Base-by-base conservation (phyloP, 345 rosid genomes). In the Rhizophora apiculata region DNA sequence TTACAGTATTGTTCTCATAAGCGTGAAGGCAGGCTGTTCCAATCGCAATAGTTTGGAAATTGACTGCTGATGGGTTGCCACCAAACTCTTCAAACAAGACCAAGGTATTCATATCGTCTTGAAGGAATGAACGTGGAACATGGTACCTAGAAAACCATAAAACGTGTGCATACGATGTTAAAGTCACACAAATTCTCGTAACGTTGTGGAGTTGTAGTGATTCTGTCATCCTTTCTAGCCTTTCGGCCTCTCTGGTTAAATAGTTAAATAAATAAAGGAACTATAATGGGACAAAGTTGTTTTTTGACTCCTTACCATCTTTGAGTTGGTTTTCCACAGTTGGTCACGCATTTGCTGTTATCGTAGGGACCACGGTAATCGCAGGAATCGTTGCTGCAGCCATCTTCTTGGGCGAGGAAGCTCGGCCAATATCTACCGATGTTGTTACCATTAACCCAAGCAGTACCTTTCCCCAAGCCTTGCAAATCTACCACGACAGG, bases 391-490 rank as follows among this genome's bases (percentile, higher is more conserved):
- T 6, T 22, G 26, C 32, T 22, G 20, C 62, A 70, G 3, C 67
- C 73, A 13, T 51, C 37, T 19, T n/a, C 26, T 10, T 53, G 34
- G 21, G 73, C 67, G 9, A 29, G 19, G 36, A 36, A 43, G 6
- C 36, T 58, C 20, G 71, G 71, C 63, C 63, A 68, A 27, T 24
- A 58, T 13, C 71, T 19, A 7, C 64, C 64, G 5, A 58, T 46
- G 51, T 39, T 67, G n/a, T 62, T 60, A 1, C 72, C 74, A 36
- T 75, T 75, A 8, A 69, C 64, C 78, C 74, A 69, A 29, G 68
- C 69, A 21, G 20, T 16, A 2, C 78, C 78, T 37, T 69, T 74
- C 0, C 73, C 69, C 74, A 64, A 43, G 22, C 78, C 78, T n/a
- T n/a, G 39, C 36, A 74, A 27, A 9, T 68, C 64, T 21, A 74